Evolutionary conservation across 805 yeast genomes (phyloP).

Genomic region (Teunomyces pallodes): DNA sequence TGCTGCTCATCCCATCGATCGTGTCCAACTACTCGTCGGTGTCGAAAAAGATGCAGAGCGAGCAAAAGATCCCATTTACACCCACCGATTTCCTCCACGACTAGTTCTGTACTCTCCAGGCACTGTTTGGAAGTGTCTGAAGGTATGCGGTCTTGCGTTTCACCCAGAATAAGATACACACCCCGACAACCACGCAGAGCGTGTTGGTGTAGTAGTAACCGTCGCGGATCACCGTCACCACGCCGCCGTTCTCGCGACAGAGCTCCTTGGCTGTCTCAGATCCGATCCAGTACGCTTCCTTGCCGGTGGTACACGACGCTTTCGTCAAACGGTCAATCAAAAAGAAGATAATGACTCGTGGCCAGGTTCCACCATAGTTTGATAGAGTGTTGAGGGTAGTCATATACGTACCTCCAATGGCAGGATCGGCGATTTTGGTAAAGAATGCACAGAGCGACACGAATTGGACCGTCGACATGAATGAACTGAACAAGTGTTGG

Average conservation of each 20-base stretch:
- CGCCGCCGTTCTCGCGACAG: slow-evolving; percentile 58
- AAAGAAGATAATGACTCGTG: slow-evolving; percentile 72
- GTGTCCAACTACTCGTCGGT: slow-evolving; percentile 39
- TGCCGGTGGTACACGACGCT: slow-evolving; percentile 51
- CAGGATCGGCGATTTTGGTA: slow-evolving; percentile 91
- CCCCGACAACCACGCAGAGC: slow-evolving; percentile 67
- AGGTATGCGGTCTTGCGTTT: slow-evolving; percentile 57
- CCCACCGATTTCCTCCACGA: slow-evolving; percentile 41
- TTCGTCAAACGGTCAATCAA: slow-evolving; percentile 77
- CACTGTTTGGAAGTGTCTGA: slow-evolving; percentile 67
- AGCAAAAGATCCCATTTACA: slow-evolving; percentile 36
- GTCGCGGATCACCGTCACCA: slow-evolving; percentile 55
- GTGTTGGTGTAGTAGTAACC: slow-evolving; percentile 83
- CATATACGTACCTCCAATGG: slow-evolving; percentile 97
- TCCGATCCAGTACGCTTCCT: slow-evolving; percentile 11
- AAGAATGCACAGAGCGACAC: slow-evolving; percentile 94
- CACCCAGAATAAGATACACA: slow-evolving; percentile 66
- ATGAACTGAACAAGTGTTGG: slow-evolving; percentile 83
- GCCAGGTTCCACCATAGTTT: slow-evolving; percentile 98
- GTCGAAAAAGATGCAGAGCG: slow-evolving; percentile 33
- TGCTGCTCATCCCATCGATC: slow-evolving; percentile 37
- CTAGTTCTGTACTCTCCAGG: slow-evolving; percentile 62
- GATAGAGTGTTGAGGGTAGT: slow-evolving; percentile 89
- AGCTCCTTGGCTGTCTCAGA: slow-evolving; percentile 41
- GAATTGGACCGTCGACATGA: slow-evolving; percentile 93